Evolutionary conservation across 768 basidiomycete species (phyloP).

Genomic region (Boletus rubropictus): DNA sequence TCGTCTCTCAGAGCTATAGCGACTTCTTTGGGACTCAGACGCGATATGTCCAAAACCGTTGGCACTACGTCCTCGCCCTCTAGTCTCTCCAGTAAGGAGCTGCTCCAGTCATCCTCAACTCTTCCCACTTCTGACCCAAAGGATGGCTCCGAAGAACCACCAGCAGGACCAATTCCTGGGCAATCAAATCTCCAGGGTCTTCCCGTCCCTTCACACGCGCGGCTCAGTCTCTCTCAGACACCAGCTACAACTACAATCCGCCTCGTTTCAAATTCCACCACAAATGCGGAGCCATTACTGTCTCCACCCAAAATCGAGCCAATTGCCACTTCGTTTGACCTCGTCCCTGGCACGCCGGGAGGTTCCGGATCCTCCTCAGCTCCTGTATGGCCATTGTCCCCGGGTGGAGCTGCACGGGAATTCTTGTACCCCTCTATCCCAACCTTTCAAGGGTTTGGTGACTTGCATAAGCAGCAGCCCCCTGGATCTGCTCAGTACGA

Average conservation of each 20-base stretch:
- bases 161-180: constrained; percentile 51
- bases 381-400: constrained; percentile 41
- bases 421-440: constrained; percentile 39
- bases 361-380: constrained; percentile 14
- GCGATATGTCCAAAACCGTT: constrained; percentile 24
- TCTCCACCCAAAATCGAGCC: constrained; percentile 63
- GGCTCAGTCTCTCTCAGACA: constrained; percentile 52
- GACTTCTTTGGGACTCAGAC: constrained; percentile 69
- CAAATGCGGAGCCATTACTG: constrained; percentile 19
- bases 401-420: constrained; percentile 16
- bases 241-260: constrained; percentile 46
- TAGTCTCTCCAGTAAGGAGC: constrained; percentile 20
- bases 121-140: constrained; percentile 26
- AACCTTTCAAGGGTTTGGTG: constrained; percentile 28
- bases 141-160: constrained; percentile 15
- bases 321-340: constrained; percentile 62
- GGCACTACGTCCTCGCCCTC: constrained; percentile 28
- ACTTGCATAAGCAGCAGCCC: constrained; percentile 18
- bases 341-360: constrained; percentile 53
- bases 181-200: constrained; percentile 51
- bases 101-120: constrained; percentile 22
- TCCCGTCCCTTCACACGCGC: constrained; percentile 56
- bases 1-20: constrained; percentile 76
- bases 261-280: constrained; percentile 33
- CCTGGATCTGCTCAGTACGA: constrained; percentile 16